These are phyloP conservation scores for Arachnomyces sp. DNA, from an alignment of 2,329 filamentous ascomycete genomes.

Conservation along the genomic window DNA sequence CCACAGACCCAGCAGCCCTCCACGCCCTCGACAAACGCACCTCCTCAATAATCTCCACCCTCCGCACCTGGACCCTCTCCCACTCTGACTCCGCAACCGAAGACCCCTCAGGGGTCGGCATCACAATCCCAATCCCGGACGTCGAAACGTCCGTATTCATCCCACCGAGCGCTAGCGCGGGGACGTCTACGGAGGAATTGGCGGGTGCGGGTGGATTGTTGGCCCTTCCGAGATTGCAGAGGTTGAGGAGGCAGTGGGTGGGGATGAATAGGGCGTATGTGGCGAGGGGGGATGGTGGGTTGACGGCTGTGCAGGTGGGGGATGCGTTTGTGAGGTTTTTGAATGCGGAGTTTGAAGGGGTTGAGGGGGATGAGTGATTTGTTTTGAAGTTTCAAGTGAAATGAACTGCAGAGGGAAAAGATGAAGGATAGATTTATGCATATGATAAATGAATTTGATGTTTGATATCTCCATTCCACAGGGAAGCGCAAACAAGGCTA, in stretches of 20 bases:
- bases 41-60: constrained; percentile 33
- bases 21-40: constrained; percentile 38
- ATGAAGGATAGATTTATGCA: no score
- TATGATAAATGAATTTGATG: no score
- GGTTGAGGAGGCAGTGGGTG: constrained; percentile 40
- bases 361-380: constrained; percentile 10
- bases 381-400: not conserved
- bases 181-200: constrained; percentile 34
- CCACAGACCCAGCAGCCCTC: constrained; percentile 34
- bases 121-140: constrained; percentile 29
- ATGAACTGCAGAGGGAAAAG: no score
- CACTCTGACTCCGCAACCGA: constrained; percentile 28
- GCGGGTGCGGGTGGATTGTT: constrained; percentile 34
- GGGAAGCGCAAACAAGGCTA: no score
- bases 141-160: constrained; percentile 26
- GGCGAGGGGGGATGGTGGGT: constrained; percentile 24
- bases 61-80: constrained; percentile 30
- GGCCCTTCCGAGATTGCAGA: constrained; percentile 35
- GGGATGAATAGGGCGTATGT: constrained; percentile 37
- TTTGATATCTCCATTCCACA: no score
- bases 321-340: constrained; percentile 42
- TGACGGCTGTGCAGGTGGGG: constrained; percentile 29
- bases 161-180: constrained; percentile 29
- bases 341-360: constrained; percentile 35
- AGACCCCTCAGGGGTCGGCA: constrained; percentile 14